Evolutionary conservation across 202 grass and related monocot species (phyloP).

Genomic region (Tripidium arundinaceum): DNA sequence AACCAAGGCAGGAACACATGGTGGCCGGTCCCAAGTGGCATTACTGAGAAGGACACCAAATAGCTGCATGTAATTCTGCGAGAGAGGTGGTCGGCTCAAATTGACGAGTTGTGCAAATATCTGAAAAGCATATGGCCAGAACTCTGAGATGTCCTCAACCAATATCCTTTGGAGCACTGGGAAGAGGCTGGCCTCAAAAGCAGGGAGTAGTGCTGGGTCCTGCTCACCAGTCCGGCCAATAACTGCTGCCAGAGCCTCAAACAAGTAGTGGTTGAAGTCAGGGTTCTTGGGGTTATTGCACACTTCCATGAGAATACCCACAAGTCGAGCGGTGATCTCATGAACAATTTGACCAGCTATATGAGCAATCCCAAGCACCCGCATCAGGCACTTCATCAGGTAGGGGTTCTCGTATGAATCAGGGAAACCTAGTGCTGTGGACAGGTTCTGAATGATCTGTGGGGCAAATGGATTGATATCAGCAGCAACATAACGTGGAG

Average conservation of each 20-base stretch:
- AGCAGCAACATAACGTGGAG: slow-evolving; percentile 52
- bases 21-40: slow-evolving; percentile 78
- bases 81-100: slow-evolving; percentile 72
- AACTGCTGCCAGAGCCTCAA: slow-evolving; percentile 84
- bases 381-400: slow-evolving; percentile 96
- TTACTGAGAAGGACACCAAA: slow-evolving; percentile 81
- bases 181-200: slow-evolving; percentile 79
- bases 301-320: slow-evolving; percentile 63
- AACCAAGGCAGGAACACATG: slow-evolving; percentile 85
- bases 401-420: slow-evolving; percentile 91
- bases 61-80: slow-evolving; percentile 81
- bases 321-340: slow-evolving; percentile 55
- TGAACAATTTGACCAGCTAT: slow-evolving; percentile 53
- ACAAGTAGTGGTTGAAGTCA: slow-evolving; percentile 94
- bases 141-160: slow-evolving; percentile 89
- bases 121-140: slow-evolving; percentile 94
- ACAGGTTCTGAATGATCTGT: slow-evolving; percentile 74
- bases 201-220: slow-evolving; percentile 54
- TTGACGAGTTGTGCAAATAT: slow-evolving; percentile 94
- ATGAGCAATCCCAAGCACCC: slow-evolving; percentile 72
- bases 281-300: slow-evolving; percentile 98
- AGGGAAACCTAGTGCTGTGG: slow-evolving; percentile 60
- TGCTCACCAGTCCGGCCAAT: slow-evolving; percentile 61
- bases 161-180: slow-evolving; percentile 93
- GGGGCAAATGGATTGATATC: slow-evolving; percentile 83